Evolutionary conservation across 225 moss, liverwort and hornwort genomes (phyloP).

Genomic region (Rhytidiadelphus loreus): DNA sequence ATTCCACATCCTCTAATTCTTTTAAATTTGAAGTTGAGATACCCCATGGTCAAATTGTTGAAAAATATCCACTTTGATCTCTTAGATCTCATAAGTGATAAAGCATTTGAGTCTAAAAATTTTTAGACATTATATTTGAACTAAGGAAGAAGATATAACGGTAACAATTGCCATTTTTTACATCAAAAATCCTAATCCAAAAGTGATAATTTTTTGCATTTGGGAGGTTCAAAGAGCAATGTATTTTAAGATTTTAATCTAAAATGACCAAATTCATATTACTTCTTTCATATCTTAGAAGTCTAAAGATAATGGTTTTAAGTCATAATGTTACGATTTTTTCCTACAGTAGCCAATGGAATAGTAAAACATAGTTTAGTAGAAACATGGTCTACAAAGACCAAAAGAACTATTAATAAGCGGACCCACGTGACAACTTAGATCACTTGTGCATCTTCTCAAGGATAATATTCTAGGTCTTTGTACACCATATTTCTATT

Average conservation of each 20-base stretch:
- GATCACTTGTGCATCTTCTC: not conserved
- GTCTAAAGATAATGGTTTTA: not conserved
- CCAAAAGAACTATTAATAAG: not conserved
- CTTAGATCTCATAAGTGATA: not conserved
- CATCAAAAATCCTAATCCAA: not conserved
- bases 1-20: not conserved
- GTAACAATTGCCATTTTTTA: not conserved
- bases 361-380: not conserved
- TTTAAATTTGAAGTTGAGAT: not conserved
- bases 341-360: not conserved
- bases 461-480: rapidly evolving
- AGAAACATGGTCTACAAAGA: not conserved
- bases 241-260: not conserved
- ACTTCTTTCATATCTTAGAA: not conserved
- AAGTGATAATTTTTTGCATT: not conserved
- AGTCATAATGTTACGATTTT: not conserved
- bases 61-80: not conserved
- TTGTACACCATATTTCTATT: not conserved
- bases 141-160: not conserved
- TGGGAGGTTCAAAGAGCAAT: rapidly evolving
- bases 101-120: not conserved
- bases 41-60: rapidly evolving
- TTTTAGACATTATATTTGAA: not conserved
- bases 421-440: not conserved
- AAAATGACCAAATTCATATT: not conserved